phyloP scores from a whole-genome alignment of 2,329 filamentous ascomycete species.

The Epichloe scottii region DNA sequence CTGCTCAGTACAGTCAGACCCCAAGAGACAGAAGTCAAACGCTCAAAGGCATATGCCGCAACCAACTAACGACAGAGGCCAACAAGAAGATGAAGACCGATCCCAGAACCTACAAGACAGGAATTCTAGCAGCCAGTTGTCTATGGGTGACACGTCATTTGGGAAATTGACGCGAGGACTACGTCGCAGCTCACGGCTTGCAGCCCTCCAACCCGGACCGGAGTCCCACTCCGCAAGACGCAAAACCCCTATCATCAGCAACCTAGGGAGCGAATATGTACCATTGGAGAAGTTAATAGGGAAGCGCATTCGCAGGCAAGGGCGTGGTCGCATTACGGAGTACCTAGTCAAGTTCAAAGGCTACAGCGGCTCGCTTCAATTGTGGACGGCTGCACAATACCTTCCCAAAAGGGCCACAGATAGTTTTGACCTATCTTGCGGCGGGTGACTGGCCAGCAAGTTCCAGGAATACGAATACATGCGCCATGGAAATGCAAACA shows the following conservation, averaged over 20 bases:
- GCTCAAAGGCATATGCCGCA: too few species aligned
- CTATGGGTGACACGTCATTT: background rate
- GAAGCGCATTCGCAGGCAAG: slow-evolving; percentile 5
- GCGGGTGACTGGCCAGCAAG: too few species aligned
- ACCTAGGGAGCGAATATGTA: background rate
- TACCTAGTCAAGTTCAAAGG: slow-evolving; percentile 3
- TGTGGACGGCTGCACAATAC: background rate
- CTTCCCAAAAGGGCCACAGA: background rate
- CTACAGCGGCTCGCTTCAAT: background rate
- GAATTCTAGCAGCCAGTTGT: background rate
- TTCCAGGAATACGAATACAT: too few species aligned
- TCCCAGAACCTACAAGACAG: background rate
- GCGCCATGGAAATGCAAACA: too few species aligned
- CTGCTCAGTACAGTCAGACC: too few species aligned
- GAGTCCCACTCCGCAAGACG: background rate
- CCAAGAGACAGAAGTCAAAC: too few species aligned
- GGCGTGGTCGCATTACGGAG: slow-evolving; percentile 4
- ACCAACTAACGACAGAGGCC: too few species aligned
- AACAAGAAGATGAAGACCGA: slow-evolving; percentile 7
- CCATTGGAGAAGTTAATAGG: slow-evolving; percentile 1
- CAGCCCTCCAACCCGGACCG: background rate
- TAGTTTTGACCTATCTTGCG: background rate
- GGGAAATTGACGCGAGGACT: background rate
- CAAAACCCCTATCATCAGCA: background rate
- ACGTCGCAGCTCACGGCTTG: slow-evolving; percentile 5